These are phyloP conservation scores for Pythium chondricola DNA, from an alignment of 352 stramenopile species.

Conservation along the genomic window DNA sequence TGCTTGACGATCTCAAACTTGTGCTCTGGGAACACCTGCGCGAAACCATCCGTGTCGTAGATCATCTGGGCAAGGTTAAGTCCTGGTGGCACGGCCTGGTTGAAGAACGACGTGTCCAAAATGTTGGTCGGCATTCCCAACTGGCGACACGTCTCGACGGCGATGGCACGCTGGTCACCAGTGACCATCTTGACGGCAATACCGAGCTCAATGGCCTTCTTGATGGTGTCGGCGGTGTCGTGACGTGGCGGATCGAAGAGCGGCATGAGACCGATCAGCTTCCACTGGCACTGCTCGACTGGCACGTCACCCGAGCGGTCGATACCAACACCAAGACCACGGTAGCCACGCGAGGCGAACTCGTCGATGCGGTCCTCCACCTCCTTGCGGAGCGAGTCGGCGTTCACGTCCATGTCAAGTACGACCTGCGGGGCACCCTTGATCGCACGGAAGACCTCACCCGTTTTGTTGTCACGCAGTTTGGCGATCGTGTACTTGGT, in stretches of 20 bases:
- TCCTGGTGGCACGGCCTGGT: conserved; percentile 51
- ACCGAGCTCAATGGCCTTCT: conserved; percentile 84
- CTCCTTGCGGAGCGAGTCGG: conserved; percentile 39
- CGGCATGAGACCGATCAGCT: conserved; percentile 90
- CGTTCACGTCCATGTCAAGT: conserved; percentile 73
- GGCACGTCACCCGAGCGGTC: conserved; percentile 53
- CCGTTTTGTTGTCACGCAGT: conserved; percentile 72
- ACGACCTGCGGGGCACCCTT: conserved; percentile 92
- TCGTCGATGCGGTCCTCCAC: conserved; percentile 85
- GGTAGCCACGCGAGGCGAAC: conserved; percentile 60
- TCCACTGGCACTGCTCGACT: conserved; percentile 81
- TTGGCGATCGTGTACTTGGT: conserved; percentile 91
- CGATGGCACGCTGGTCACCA: conserved; percentile 91
- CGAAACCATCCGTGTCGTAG: conserved; percentile 91
- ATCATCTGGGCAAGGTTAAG: conserved; percentile 80
- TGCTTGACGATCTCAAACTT: conserved; percentile 91
- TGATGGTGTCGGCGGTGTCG: conserved; percentile 91
- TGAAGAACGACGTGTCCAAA: conserved; percentile 74
- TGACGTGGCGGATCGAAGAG: conserved; percentile 92
- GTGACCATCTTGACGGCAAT: conserved; percentile 96
- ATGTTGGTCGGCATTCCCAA: conserved; percentile 89
- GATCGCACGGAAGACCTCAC: conserved; percentile 83
- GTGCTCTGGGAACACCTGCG: conserved; percentile 89
- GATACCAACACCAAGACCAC: conserved; percentile 56
- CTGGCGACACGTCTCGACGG: conserved; percentile 86